Base-by-base conservation (phyloP, 139 green algal species). In the Tetraselmis striata region DNA sequence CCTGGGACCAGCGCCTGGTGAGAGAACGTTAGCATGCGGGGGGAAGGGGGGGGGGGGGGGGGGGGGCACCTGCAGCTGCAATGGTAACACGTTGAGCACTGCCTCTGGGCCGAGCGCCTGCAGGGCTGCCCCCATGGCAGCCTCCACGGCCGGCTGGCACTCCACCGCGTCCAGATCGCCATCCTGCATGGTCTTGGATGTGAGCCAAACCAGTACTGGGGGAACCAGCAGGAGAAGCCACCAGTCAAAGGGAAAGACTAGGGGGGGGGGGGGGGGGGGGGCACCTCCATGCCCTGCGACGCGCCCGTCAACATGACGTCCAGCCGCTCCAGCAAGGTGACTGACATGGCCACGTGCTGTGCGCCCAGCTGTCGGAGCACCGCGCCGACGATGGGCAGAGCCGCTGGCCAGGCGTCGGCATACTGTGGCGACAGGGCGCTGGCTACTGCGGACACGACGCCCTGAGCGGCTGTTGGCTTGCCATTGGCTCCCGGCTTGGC, bases 1-100 rank as follows among this genome's bases (percentile, higher is more conserved):
- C n/a, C n/a, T n/a, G n/a, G n/a, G n/a, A n/a, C n/a, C n/a, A n/a
- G n/a, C n/a, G n/a, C n/a, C n/a, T n/a, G n/a, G n/a, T n/a, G n/a
- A n/a, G n/a, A n/a, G n/a, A n/a, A n/a, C n/a, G n/a, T n/a, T n/a
- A n/a, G n/a, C n/a, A n/a, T n/a, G n/a, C n/a, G n/a, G n/a, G n/a
- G n/a, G n/a, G n/a, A n/a, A n/a, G n/a, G n/a, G n/a, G n/a, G n/a
- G n/a, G n/a, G n/a, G n/a, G n/a, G n/a, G n/a, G n/a, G 45, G 11
- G 45, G 11, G 11, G 45, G 11, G 45, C 11, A 67, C 88, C 24
- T 83, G 23, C 25, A 98, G 82, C 67, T 94, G 83, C 1, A 98
- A 82, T 0, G 94, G 92, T 81, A 96, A 90, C 30, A 90, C 85
- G 0, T 76, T 59, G 25, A 98, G 88, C 77, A 97, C 93, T 0